Evolutionary conservation across 441 rosid genomes (phyloP).

Genomic region (Erodium texanum): DNA sequence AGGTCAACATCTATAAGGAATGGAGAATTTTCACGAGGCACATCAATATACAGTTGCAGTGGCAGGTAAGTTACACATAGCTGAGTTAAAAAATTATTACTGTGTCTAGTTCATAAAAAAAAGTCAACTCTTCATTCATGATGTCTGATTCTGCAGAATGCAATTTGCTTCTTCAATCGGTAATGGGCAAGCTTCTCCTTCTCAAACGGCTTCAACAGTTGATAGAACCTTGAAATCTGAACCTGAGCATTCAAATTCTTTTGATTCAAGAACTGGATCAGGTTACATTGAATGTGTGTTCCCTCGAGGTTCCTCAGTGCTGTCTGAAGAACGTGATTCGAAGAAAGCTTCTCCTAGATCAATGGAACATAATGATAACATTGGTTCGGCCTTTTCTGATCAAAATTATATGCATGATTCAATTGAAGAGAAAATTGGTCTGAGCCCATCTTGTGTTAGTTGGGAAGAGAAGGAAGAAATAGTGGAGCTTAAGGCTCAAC

Average conservation of each 20-base stretch:
- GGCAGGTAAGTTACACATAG: constrained; percentile 40
- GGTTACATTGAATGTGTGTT: constrained; percentile 55
- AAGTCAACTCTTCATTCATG: not conserved
- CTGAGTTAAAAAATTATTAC: not conserved
- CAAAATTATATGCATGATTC: constrained; percentile 31
- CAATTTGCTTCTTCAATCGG: constrained; percentile 37
- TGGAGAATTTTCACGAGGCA: constrained; percentile 40
- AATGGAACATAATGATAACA: constrained; percentile 31
- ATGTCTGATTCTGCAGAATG: constrained; percentile 41
- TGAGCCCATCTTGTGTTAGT: constrained; percentile 37
- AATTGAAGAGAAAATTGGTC: constrained; percentile 30
- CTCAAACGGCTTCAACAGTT: constrained; percentile 41
- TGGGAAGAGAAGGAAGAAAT: constrained; percentile 86
- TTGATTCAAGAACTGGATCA: constrained; percentile 58
- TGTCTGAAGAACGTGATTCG: constrained; percentile 36
- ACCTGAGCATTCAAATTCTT: constrained; percentile 39
- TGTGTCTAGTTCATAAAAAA: constrained; percentile 8
- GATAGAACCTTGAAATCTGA: constrained; percentile 52
- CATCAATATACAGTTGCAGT: constrained; percentile 45
- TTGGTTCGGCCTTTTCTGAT: constrained; percentile 37
- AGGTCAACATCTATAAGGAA: constrained; percentile 40
- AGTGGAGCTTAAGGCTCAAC: constrained; percentile 32
- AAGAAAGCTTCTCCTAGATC: constrained; percentile 34
- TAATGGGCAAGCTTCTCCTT: constrained; percentile 46
- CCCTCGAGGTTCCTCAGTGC: constrained; percentile 34